A percentile compares a stretch with the other conserved stretches of the same genome.
Conservation (phyloP, 768 basidiomycete species). For the Psilocybe cubensis region DNA sequence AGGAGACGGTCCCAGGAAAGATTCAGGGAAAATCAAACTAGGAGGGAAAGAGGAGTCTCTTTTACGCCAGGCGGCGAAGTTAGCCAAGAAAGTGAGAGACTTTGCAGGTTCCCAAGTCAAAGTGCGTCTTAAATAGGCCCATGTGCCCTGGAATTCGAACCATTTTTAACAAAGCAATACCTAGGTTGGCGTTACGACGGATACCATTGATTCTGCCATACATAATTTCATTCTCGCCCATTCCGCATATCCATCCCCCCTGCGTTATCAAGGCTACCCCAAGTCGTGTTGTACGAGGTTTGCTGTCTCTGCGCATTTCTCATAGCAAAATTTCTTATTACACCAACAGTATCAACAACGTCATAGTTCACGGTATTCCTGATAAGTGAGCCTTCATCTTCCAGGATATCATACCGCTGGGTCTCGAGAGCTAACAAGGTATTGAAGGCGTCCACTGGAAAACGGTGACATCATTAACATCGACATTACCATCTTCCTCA, state of each 20-base stretch:
- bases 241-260: constrained; percentile 86
- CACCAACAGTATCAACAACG: constrained; percentile 81
- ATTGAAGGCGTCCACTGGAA: constrained; percentile 70
- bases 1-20: constrained; percentile 8
- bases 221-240: constrained; percentile 71
- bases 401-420: not conserved
- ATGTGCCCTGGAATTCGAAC: not conserved
- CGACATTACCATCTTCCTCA: constrained; percentile 83
- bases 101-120: constrained; percentile 57
- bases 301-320: constrained; percentile 15
- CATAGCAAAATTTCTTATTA: constrained; percentile 37
- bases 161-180: not conserved
- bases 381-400: constrained; percentile 63
- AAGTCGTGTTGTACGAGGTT: constrained; percentile 77
- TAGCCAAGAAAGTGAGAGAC: constrained; percentile 61
- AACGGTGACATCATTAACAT: constrained; percentile 89
- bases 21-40: constrained; percentile 43
- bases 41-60: constrained; percentile 55
- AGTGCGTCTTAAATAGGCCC: constrained; percentile 33
- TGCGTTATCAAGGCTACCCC: constrained; percentile 77
- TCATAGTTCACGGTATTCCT: constrained; percentile 88
- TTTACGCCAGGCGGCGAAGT: constrained; percentile 53
- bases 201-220: constrained; percentile 69
- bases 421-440: constrained; percentile 2
- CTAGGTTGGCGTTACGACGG: constrained; percentile 75